phyloP scores from a whole-genome alignment of 164 flowering plant species.

The Tetrastigma voinierianum region DNA sequence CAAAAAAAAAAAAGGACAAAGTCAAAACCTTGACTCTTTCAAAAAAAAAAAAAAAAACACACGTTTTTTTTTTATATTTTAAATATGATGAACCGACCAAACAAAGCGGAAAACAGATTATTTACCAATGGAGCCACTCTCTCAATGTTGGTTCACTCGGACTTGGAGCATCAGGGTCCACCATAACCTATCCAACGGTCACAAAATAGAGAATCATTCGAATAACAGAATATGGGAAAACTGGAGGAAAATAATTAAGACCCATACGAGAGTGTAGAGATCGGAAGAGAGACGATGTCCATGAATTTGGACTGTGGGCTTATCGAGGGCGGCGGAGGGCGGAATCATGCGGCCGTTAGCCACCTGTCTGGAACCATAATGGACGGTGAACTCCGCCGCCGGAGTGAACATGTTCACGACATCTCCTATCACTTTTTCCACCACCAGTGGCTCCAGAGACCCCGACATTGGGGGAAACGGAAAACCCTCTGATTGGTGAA shows the following conservation, averaged over 20 bases:
- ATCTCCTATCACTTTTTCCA: conserved; percentile 24
- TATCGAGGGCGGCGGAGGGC: conserved; percentile 13
- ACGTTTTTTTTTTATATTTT: too few relatives aligned
- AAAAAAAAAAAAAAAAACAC: too few relatives aligned
- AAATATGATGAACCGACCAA: too few relatives aligned
- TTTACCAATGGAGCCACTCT: conserved; percentile 22
- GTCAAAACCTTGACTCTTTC: too few relatives aligned
- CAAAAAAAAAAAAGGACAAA: too few relatives aligned
- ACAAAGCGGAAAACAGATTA: background rate
- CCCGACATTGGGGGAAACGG: conserved; percentile 10
- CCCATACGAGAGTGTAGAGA: conserved; percentile 17
- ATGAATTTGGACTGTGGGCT: conserved; percentile 10
- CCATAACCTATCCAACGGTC: conserved; percentile 28
- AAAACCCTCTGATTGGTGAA: background rate
- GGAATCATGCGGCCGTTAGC: conserved; percentile 19
- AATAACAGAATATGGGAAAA: too few relatives aligned
- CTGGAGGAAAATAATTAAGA: too few relatives aligned
- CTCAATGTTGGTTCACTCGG: conserved; percentile 31
- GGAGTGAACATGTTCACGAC: conserved; percentile 16
- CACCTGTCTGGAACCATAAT: conserved; percentile 11
- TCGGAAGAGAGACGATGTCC: background rate
- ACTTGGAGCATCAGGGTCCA: conserved; percentile 48
- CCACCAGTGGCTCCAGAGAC: conserved; percentile 19
- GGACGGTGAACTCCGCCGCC: background rate
- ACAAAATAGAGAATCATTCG: background rate